Percentiles rank a stretch among this genome's conserved stretches.
Conservation (phyloP, 2,329 filamentous ascomycete species). For the Diplodia sapinea region DNA sequence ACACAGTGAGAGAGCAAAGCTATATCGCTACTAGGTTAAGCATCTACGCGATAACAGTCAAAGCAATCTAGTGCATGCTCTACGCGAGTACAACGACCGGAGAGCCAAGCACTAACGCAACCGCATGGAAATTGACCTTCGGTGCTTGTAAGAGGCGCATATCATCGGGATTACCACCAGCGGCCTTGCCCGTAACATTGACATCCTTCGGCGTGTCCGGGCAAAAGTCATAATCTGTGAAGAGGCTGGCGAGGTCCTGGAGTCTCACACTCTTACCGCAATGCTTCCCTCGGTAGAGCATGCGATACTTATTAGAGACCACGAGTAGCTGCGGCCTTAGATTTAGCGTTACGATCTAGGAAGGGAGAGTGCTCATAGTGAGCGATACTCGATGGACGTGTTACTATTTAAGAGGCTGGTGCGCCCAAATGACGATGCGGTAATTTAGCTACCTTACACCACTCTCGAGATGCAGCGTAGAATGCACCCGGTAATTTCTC, state of each 20-base stretch:
- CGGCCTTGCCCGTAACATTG: slow-evolving; percentile 62
- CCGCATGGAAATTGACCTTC: slow-evolving; percentile 20
- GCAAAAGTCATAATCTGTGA: slow-evolving; percentile 68
- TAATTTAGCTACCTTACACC: slow-evolving; percentile 30
- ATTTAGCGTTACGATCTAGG: slow-evolving; percentile 63
- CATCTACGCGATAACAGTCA: too few relatives aligned
- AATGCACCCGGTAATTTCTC: slow-evolving; percentile 69
- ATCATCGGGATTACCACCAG: slow-evolving; percentile 67
- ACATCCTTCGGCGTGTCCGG: slow-evolving; percentile 56
- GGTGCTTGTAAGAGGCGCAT: slow-evolving; percentile 48
- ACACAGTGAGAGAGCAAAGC: too few relatives aligned
- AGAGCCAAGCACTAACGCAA: neutral
- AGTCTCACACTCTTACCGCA: slow-evolving; percentile 66
- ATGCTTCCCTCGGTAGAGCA: slow-evolving; percentile 67
- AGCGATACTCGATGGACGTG: slow-evolving; percentile 61
- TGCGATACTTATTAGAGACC: slow-evolving; percentile 68
- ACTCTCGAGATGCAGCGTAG: slow-evolving; percentile 64
- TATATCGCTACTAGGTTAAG: too few relatives aligned
- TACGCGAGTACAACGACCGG: neutral
- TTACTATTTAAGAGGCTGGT: slow-evolving; percentile 68
- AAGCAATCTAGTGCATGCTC: neutral
- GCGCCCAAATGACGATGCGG: slow-evolving; percentile 15
- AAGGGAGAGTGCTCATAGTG: slow-evolving; percentile 56
- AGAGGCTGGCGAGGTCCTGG: slow-evolving; percentile 72
- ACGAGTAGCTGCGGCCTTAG: slow-evolving; percentile 65